Percentiles rank a stretch among this genome's conserved stretches.
phyloP scores from a whole-genome alignment of 164 flowering plant species.

The Dillenia turbinata region DNA sequence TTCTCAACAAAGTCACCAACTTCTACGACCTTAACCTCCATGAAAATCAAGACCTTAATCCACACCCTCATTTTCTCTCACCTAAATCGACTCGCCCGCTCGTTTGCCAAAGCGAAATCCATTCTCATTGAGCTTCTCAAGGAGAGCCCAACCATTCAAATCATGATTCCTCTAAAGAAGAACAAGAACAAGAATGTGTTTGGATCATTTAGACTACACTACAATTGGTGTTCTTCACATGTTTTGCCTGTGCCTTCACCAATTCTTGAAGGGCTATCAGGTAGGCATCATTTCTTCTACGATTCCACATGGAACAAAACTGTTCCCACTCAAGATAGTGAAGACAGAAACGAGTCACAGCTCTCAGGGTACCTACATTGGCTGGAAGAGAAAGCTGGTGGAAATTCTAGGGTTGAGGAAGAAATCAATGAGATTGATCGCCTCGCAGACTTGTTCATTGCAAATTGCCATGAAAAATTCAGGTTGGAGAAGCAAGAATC shows the following conservation, averaged over 20 bases:
- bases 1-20: conserved; percentile 33
- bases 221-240: conserved; percentile 82
- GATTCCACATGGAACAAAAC: conserved; percentile 62
- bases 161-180: conserved; percentile 19
- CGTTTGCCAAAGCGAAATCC: conserved; percentile 54
- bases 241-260: conserved; percentile 50
- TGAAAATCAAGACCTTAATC: conserved; percentile 62
- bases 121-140: conserved; percentile 34
- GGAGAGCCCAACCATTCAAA: conserved; percentile 27
- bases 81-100: conserved; percentile 38
- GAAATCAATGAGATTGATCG: conserved; percentile 62
- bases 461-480: conserved; percentile 84
- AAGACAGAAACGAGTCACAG: conserved; percentile 22
- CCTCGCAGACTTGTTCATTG: conserved; percentile 89
- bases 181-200: conserved; percentile 31
- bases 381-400: conserved; percentile 57
- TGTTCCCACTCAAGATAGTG: conserved; percentile 15
- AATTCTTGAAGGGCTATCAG: conserved; percentile 15
- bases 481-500: conserved; percentile 95
- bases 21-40: conserved; percentile 39
- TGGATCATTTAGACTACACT: conserved; percentile 69
- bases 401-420: conserved; percentile 10
- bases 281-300: conserved; percentile 30
- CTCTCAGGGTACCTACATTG: conserved; percentile 65
- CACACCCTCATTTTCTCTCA: conserved; percentile 59